A percentile compares a stretch with the other conserved stretches of the same genome.
These are phyloP conservation scores for Lactuca saligna DNA, from an alignment of 129 eudicot genomes.

Conservation along the genomic window DNA sequence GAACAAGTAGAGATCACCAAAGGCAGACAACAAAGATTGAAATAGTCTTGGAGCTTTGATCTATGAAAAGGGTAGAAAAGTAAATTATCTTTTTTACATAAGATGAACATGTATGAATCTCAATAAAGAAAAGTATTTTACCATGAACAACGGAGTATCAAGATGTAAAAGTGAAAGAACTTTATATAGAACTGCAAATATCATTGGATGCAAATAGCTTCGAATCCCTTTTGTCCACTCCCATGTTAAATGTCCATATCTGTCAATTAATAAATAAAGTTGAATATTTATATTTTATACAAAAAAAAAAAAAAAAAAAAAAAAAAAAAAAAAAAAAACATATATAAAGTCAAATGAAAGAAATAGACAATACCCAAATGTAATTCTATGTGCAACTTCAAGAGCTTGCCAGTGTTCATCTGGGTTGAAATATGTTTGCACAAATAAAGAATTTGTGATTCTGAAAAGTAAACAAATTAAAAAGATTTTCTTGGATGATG, in stretches of 20 bases:
- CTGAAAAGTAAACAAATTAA: conserved; percentile 56
- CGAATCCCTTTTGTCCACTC: conserved; percentile 92
- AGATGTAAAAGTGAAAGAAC: conserved; percentile 66
- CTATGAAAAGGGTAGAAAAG: conserved; percentile 31
- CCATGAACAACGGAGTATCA: conserved; percentile 83
- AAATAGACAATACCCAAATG: conserved; percentile 62
- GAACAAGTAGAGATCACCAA: conserved; percentile 90
- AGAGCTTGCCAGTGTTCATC: conserved; percentile 99
- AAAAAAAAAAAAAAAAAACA: no score
- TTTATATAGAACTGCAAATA: conserved; percentile 80
- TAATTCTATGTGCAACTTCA: conserved; percentile 84
- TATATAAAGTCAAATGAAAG: not conserved
- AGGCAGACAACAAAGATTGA: conserved; percentile 75
- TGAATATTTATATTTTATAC: not conserved
- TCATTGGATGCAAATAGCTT: conserved; percentile 86
- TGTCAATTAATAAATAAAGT: conserved; percentile 34
- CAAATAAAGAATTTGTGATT: conserved; percentile 62
- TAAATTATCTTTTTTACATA: conserved; percentile 10
- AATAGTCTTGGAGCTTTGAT: conserved; percentile 75
- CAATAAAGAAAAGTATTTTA: conserved; percentile 23
- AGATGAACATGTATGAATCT: not conserved
- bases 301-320: not conserved
- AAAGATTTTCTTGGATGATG: conserved; percentile 49
- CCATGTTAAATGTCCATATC: conserved; percentile 97
- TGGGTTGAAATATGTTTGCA: conserved; percentile 95